Evolutionary conservation across 306 rosid species (phyloP), one percentile per base, ranked within the genome.

Genomic region (Macrotyloma uniflorum): DNA sequence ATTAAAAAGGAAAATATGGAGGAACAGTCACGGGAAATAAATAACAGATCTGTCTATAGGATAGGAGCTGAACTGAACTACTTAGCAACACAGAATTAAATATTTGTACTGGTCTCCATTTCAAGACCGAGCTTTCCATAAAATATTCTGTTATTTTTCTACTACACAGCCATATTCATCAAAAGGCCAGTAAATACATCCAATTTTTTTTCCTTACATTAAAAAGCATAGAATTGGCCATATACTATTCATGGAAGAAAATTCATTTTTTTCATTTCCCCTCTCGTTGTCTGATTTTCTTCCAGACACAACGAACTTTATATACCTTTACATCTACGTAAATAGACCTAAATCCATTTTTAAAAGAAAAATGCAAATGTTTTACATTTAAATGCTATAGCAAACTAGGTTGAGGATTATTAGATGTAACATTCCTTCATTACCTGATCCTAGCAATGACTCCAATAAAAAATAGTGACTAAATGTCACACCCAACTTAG

Each of bases 141-240:
- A 46, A 75, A 61, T 58, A 65, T 46, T 12, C 6, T 40, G 54
- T 5, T 33, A 46, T 12, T 65, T 54, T 71, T 57, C 54, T 5
- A n/a, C 20, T 54, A 58, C 19, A 6, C 14, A 38, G 47, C 30
- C 79, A 71, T 65, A 15, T 76, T 24, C 30, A 61, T 58, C 18
- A 58, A 58, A 70, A 70, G 51, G 3, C 22, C 36, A 68, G 51
- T 10, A 69, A 68, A 68, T 22, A 70, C 30, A 61, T 53, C 24
- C 1, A 59, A 54, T 4, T 8, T 10, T 20, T 38, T 23, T 35
- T 83, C 16, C 55, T 47, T 72, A 22, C 11, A 32, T 74, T 63
- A 74, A 59, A 76, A 49, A 20, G 3, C 63, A 67, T 28, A 24
- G 50, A 57, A 35, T 18, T 66, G 36, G 67, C 70, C 73, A 79